Evolutionary conservation across 73 alveolate species (phyloP), one percentile per base, ranked within the genome.

Genomic region (Paramecium tetraurelia): DNA sequence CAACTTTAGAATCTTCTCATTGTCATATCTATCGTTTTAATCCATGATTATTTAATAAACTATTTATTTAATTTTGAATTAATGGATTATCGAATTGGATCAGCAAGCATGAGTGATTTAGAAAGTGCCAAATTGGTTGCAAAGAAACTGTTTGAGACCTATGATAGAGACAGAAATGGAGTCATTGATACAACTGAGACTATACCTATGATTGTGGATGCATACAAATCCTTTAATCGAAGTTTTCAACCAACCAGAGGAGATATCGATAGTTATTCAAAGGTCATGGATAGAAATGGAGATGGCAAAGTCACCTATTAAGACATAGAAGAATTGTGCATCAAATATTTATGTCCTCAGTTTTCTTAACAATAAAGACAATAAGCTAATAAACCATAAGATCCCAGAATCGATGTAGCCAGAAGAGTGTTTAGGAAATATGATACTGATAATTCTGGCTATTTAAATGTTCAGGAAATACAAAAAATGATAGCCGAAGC

Each of bases 211-310:
- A 89, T 89, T 31, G 87, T 83, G 71, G 94, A 89, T 70, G 94
- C 94, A 27, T 89, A 89, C 48, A 89, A 89, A 83, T 89, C 94
- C 58, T 89, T 89, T 63, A 89, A 89, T 59, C 29, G 92, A 77
- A 38, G 58, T 48, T 89, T 89, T 33, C 46, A 77, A 46, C 94
- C 94, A 11, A 70, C 94, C 29, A 70, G 92, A 31, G 94, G 87
- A 70, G 94, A 89, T 35, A 89, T 89, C n/a, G 87, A 89, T 58
- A 83, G 92, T 63, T 89, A 89, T 83, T 48, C 40, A 36, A 89
- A 68, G 71, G 94, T 89, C n/a, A 77, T 89, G 92, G 94, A 89
- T 83, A 70, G 90, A 71, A 89, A 89, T 33, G 94, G 94, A 29
- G 94, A 89, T 83, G 94, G 94, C 29, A 89, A 46, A 46, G 94